Conservation (phyloP, 805 yeast genomes). For the Blastobotrys mokoenaii region DNA sequence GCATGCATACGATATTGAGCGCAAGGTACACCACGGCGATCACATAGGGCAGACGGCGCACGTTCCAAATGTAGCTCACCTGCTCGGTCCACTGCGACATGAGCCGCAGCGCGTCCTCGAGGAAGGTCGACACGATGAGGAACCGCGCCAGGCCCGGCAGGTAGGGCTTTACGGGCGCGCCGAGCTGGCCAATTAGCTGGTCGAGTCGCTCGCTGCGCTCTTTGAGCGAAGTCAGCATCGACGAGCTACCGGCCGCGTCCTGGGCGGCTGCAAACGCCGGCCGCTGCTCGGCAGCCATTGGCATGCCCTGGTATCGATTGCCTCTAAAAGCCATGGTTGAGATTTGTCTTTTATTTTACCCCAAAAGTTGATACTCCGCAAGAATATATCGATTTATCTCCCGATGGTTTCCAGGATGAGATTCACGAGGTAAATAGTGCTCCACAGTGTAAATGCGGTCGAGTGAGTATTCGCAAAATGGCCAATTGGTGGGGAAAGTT, state of each 20-base stretch:
- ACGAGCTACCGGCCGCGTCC: neutral
- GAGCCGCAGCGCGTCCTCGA: constrained; percentile 82
- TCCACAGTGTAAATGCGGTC: too few relatives aligned
- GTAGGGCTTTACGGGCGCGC: constrained; percentile 31
- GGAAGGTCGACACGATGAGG: constrained; percentile 86
- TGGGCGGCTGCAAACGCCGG: too few relatives aligned
- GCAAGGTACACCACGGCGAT: constrained; percentile 66
- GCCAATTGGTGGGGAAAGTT: too few relatives aligned
- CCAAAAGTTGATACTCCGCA: neutral
- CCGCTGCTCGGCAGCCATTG: neutral
- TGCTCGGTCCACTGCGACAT: constrained; percentile 86
- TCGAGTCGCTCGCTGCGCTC: constrained; percentile 23
- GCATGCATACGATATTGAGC: constrained; percentile 60
- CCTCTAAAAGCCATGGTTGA: constrained; percentile 1
- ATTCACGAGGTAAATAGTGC: too few relatives aligned
- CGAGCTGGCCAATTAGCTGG: constrained; percentile 25
- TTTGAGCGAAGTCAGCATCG: constrained; percentile 11
- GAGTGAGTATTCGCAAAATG: too few relatives aligned
- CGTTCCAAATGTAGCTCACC: constrained; percentile 70
- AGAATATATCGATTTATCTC: too few relatives aligned
- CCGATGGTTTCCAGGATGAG: too few relatives aligned
- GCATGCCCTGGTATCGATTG: neutral
- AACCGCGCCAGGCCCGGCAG: constrained; percentile 85
- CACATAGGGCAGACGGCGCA: constrained; percentile 70
- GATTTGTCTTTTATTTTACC: neutral